Evolutionary conservation across 2,329 filamentous ascomycete species (phyloP).

Genomic region (Mollisia scopiformis): DNA sequence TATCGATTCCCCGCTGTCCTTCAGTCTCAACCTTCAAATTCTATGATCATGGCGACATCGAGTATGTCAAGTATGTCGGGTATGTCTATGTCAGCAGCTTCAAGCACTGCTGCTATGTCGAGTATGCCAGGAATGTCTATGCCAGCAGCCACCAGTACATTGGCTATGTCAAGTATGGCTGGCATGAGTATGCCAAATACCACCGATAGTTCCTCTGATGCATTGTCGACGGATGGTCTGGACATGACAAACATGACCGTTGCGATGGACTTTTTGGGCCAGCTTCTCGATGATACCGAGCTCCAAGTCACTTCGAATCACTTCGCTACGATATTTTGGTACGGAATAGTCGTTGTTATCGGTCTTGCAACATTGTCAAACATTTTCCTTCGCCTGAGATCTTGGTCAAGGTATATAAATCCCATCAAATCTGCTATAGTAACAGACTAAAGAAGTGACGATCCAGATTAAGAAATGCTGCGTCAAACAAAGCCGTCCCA

Average conservation of each 20-base stretch:
- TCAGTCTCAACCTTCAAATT: no score
- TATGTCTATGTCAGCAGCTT: no score
- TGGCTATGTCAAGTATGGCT: slow-evolving; percentile 5
- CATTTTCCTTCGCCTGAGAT: neutral
- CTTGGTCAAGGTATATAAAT: slow-evolving; percentile 2
- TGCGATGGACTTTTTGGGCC: neutral
- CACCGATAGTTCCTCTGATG: neutral
- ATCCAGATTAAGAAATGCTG: neutral
- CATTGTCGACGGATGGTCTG: neutral
- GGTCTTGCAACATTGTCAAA: slow-evolving; percentile 1
- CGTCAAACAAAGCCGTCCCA: neutral
- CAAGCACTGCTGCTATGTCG: no score
- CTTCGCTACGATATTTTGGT: slow-evolving; percentile 4
- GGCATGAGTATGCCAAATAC: neutral
- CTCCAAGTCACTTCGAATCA: slow-evolving; percentile 2
- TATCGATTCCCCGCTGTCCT: no score
- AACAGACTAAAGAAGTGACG: no score
- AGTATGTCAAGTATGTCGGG: no score
- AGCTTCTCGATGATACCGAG: slow-evolving; percentile 3
- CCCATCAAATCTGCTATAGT: neutral
- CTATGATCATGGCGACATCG: no score
- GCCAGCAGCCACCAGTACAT: no score
- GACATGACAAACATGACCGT: neutral
- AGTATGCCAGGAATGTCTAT: no score
- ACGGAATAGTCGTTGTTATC: neutral